phyloP scores from a whole-genome alignment of 768 basidiomycete species.

The Floccularia luteovirens region DNA sequence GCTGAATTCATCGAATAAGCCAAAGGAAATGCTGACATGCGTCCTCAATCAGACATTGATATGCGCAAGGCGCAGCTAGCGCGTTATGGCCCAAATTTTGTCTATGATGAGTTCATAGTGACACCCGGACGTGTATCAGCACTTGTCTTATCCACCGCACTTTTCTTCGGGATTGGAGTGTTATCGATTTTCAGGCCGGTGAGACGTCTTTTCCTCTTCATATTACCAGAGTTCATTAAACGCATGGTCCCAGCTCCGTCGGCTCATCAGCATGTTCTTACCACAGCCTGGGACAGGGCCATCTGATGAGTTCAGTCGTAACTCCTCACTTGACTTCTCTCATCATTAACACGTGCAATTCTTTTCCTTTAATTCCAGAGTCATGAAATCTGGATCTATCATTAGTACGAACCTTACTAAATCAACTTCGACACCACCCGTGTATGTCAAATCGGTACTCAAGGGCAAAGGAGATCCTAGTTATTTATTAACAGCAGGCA shows the following conservation, averaged over 20 bases:
- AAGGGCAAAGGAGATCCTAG: constrained; percentile 74
- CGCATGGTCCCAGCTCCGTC: constrained; percentile 36
- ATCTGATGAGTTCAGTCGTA: constrained; percentile 47
- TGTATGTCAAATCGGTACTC: constrained; percentile 54
- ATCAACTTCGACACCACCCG: constrained; percentile 36
- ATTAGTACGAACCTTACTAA: constrained; percentile 65
- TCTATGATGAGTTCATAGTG: constrained; percentile 65
- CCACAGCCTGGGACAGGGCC: constrained; percentile 57
- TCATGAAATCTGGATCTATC: constrained; percentile 52
- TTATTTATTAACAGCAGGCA: constrained; percentile 51
- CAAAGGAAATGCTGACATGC: too few species aligned
- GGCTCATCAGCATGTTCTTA: constrained; percentile 42
- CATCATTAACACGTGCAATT: too few species aligned
- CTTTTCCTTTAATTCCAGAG: constrained; percentile 35
- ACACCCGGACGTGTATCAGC: constrained; percentile 29
- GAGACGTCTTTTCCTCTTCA: constrained; percentile 9
- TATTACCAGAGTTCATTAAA: not conserved
- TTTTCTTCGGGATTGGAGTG: constrained; percentile 23
- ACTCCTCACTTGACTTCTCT: not conserved
- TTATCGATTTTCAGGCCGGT: constrained; percentile 32
- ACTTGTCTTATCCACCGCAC: constrained; percentile 25
- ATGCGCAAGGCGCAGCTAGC: constrained; percentile 15
- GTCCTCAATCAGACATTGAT: too few species aligned
- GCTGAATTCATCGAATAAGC: too few species aligned
- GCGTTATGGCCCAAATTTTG: constrained; percentile 65